Percentiles rank a stretch among this genome's conserved stretches.
These are phyloP conservation scores for Auriculariales sp. DNA, from an alignment of 768 basidiomycete genomes.

Conservation along the genomic window DNA sequence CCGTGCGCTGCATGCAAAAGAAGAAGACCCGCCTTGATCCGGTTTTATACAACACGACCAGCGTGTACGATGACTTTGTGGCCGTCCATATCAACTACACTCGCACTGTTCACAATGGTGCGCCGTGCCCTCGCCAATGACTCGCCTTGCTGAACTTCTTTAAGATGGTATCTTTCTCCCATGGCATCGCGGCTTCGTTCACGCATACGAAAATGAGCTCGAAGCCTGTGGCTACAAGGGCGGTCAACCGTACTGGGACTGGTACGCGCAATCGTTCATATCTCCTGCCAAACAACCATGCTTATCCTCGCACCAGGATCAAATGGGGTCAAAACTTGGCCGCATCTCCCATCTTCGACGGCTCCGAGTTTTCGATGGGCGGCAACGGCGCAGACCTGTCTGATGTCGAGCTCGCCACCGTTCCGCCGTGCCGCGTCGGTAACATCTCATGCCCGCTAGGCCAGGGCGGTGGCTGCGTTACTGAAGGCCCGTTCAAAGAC, in stretches of 20 bases:
- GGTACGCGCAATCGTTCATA: too few relatives aligned
- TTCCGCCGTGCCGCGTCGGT: not conserved
- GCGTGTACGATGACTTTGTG: not conserved
- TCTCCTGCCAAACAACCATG: too few relatives aligned
- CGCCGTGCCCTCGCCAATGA: too few relatives aligned
- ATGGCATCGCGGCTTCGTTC: conserved; percentile 18
- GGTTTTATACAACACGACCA: not conserved
- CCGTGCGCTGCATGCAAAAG: not conserved
- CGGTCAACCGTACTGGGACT: conserved; percentile 17
- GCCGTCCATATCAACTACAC: not conserved
- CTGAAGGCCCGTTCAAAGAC: not conserved
- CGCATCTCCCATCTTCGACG: not conserved
- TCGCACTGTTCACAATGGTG: not conserved
- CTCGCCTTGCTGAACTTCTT: too few relatives aligned
- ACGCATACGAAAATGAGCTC: conserved; percentile 13
- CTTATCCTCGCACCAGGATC: too few relatives aligned
- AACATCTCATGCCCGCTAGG: not conserved
- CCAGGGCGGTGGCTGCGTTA: not conserved
- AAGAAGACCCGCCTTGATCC: not conserved
- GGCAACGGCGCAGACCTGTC: not conserved
- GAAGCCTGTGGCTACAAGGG: conserved; percentile 15
- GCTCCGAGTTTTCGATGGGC: not conserved
- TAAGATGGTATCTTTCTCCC: conserved; percentile 18
- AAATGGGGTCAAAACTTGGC: not conserved
- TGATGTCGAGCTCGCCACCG: not conserved